Percentiles rank a stretch among this genome's conserved stretches.
Conservation (phyloP, 2,329 filamentous ascomycete genomes). For the Aurifilum marmelostoma region DNA sequence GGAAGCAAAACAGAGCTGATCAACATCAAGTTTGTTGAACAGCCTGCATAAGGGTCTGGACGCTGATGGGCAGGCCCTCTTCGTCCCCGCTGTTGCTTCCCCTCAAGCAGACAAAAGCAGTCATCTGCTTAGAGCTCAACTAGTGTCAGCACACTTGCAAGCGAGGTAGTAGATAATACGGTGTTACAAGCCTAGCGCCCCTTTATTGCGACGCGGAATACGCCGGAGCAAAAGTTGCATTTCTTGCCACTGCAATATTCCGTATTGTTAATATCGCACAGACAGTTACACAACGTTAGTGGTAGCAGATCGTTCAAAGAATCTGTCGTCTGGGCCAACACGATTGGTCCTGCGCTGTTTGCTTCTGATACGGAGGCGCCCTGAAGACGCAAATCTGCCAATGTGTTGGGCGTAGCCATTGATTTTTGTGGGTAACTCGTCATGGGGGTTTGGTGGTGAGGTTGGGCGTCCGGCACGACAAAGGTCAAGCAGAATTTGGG, state of each 20-base stretch:
- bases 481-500: background rate
- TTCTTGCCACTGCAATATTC: background rate
- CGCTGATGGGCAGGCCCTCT: background rate
- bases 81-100: background rate
- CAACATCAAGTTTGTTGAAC: constrained; percentile 9
- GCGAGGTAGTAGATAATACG: background rate
- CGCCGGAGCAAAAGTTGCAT: no score
- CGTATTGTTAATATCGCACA: background rate
- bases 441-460: background rate
- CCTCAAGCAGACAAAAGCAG: no score
- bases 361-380: background rate
- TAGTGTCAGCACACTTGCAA: background rate
- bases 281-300: background rate
- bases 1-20: background rate
- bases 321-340: background rate
- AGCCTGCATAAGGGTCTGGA: constrained; percentile 15
- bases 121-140: background rate
- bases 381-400: background rate
- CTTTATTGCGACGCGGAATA: background rate
- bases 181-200: background rate
- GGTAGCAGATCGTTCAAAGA: background rate
- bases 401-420: background rate
- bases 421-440: background rate
- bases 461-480: background rate
- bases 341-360: background rate